Percentiles rank a stretch among this genome's conserved stretches.
These are phyloP conservation scores for Dendryphion nanum DNA, from an alignment of 2,329 filamentous ascomycete species.

Conservation along the genomic window DNA sequence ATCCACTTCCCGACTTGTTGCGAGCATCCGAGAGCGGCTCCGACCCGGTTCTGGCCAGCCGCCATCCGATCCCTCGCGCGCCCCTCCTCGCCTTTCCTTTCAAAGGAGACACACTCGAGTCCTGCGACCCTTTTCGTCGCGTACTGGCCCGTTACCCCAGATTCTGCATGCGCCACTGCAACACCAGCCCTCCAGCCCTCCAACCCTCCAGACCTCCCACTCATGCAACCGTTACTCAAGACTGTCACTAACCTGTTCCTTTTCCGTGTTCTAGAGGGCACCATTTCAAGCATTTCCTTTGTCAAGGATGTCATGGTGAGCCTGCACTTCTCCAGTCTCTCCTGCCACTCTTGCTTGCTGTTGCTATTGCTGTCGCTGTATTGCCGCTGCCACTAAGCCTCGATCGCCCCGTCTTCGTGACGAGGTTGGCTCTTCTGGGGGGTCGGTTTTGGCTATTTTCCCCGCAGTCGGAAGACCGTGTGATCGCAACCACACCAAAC, in stretches of 20 bases:
- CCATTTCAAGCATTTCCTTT: slow-evolving; percentile 79
- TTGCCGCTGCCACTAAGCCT: slow-evolving; percentile 8
- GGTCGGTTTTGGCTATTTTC: slow-evolving; percentile 14
- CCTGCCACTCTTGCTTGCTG: too few relatives aligned
- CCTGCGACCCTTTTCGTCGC: background rate
- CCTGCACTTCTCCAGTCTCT: slow-evolving; percentile 16
- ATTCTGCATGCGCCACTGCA: slow-evolving; percentile 27
- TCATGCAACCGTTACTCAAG: slow-evolving; percentile 16
- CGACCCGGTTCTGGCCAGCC: background rate
- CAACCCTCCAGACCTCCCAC: slow-evolving; percentile 1
- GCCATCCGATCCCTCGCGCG: background rate
- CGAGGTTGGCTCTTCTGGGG: background rate
- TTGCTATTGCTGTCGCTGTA: slow-evolving; percentile 2
- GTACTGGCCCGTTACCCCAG: slow-evolving; percentile 22
- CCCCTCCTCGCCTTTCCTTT: too few relatives aligned
- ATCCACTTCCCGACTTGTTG: too few relatives aligned
- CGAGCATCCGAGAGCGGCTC: too few relatives aligned
- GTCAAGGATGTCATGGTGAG: slow-evolving; percentile 81
- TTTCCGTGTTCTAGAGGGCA: slow-evolving; percentile 62
- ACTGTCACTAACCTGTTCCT: slow-evolving; percentile 23
- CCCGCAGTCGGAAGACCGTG: slow-evolving; percentile 29
- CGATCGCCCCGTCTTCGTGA: background rate
- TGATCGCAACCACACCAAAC: slow-evolving; percentile 20
- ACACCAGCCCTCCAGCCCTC: slow-evolving; percentile 17
- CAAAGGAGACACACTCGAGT: too few relatives aligned